These are phyloP conservation scores for Cryptococcus sp. DNA, from an alignment of 1,284 basidiomycete genomes.

Conservation along the genomic window DNA sequence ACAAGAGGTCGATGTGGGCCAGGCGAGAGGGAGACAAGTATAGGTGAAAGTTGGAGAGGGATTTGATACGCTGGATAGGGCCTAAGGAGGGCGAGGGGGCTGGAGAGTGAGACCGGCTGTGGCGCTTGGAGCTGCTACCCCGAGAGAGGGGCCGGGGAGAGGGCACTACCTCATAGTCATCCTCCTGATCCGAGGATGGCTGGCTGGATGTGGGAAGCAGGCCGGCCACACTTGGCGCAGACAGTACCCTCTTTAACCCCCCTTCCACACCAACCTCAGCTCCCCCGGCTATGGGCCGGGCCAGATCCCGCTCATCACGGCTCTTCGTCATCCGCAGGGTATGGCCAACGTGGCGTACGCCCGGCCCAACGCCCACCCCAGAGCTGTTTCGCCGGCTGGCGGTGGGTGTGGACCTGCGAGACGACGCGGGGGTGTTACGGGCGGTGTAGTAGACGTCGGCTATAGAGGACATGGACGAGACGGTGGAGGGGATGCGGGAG, in stretches of 20 bases:
- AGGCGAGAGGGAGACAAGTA: constrained; percentile 48
- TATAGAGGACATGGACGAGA: constrained; percentile 33
- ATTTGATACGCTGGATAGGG: constrained; percentile 38
- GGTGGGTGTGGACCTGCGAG: constrained; percentile 9
- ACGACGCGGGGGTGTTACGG: constrained; percentile 26
- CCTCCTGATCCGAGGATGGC: not conserved
- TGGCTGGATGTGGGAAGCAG: not conserved
- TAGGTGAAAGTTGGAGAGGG: constrained; percentile 46
- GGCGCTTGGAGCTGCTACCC: not conserved
- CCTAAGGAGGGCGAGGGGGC: constrained; percentile 1
- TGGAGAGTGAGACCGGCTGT: not conserved
- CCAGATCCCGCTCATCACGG: not conserved
- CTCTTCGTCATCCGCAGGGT: constrained; percentile 19
- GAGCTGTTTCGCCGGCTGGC: constrained; percentile 9
- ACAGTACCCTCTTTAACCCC: not conserved
- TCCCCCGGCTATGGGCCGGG: too few species aligned
- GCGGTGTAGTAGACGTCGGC: constrained; percentile 48
- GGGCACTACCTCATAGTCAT: not conserved
- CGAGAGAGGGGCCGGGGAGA: not conserved
- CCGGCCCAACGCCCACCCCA: not conserved
- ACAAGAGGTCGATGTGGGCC: constrained; percentile 40
- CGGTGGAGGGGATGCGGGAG: constrained; percentile 13
- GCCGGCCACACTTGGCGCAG: not conserved
- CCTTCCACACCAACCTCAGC: not conserved
- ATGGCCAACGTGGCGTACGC: constrained; percentile 3